A percentile compares a stretch with the other conserved stretches of the same genome.
These are phyloP conservation scores for Macroventuria anomochaeta DNA, from an alignment of 2,329 filamentous ascomycete species.

Conservation along the genomic window DNA sequence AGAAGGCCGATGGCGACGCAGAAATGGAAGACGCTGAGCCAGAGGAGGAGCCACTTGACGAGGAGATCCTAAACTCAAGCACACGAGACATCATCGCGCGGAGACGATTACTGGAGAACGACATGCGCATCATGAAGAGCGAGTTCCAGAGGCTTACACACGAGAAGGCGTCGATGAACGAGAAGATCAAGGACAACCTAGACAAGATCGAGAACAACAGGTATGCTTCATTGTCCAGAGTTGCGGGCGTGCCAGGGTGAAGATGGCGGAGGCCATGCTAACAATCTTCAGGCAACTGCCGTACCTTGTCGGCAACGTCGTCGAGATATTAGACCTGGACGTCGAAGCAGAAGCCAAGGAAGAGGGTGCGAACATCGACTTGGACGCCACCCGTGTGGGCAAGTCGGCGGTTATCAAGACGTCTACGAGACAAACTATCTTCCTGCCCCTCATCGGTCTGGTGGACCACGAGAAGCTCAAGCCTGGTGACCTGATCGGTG, in stretches of 20 bases:
- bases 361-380: slow-evolving; percentile 97
- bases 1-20: slow-evolving; percentile 73
- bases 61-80: slow-evolving; percentile 90
- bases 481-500: slow-evolving; percentile 94
- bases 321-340: slow-evolving; percentile 95
- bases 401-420: slow-evolving; percentile 99
- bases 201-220: slow-evolving; percentile 99
- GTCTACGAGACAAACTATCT: slow-evolving; percentile 97
- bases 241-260: neutral
- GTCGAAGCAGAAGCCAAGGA: slow-evolving; percentile 95
- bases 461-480: slow-evolving; percentile 95
- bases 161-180: slow-evolving; percentile 93
- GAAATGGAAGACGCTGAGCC: slow-evolving; percentile 86
- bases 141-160: slow-evolving; percentile 93
- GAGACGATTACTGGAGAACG: slow-evolving; percentile 92
- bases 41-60: slow-evolving; percentile 79
- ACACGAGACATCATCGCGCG: slow-evolving; percentile 94
- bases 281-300: slow-evolving; percentile 77
- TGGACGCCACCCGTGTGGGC: slow-evolving; percentile 94
- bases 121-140: slow-evolving; percentile 98
- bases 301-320: slow-evolving; percentile 97
- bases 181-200: slow-evolving; percentile 98
- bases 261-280: slow-evolving; percentile 4
- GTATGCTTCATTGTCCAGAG: slow-evolving; percentile 57
- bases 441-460: slow-evolving; percentile 93